Evolutionary conservation across 176 grass and related monocot species (phyloP).

Genomic region (Musa troglodytarum): DNA sequence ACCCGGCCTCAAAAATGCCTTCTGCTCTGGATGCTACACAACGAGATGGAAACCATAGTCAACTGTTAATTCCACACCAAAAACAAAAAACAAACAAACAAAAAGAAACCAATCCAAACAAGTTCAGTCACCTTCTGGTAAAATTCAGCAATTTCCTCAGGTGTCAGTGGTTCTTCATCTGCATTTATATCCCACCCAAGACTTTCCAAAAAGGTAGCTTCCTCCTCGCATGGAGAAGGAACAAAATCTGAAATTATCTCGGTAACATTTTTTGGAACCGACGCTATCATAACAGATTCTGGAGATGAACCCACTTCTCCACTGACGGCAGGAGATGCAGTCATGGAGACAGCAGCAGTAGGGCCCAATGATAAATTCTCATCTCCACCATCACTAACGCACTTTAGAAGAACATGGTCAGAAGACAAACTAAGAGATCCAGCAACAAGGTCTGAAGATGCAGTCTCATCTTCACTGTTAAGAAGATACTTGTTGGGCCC

Average conservation of each 20-base stretch:
- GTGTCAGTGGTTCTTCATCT: conserved; percentile 16
- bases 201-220: conserved; percentile 26
- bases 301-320: neutral
- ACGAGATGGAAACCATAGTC: neutral
- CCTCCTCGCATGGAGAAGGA: conserved; percentile 10
- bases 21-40: neutral
- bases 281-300: neutral
- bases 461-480: neutral
- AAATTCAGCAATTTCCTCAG: conserved; percentile 38
- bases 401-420: neutral
- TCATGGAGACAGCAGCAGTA: neutral
- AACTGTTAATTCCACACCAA: neutral
- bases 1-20: neutral
- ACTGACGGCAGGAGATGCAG: neutral
- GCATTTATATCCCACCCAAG: conserved; percentile 33
- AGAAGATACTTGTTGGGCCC: neutral
- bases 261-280: neutral
- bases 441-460: conserved; percentile 14
- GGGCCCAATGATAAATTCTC: neutral
- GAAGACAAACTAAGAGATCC: conserved; percentile 3
- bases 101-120: neutral
- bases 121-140: conserved; percentile 13
- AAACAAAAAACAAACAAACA: neutral
- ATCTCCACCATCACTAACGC: neutral
- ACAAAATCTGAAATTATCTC: conserved; percentile 1